Evolutionary conservation across 2,329 filamentous ascomycete species (phyloP), one percentile per base, ranked within the genome.

Genomic region (Tympanopsis confertula): DNA sequence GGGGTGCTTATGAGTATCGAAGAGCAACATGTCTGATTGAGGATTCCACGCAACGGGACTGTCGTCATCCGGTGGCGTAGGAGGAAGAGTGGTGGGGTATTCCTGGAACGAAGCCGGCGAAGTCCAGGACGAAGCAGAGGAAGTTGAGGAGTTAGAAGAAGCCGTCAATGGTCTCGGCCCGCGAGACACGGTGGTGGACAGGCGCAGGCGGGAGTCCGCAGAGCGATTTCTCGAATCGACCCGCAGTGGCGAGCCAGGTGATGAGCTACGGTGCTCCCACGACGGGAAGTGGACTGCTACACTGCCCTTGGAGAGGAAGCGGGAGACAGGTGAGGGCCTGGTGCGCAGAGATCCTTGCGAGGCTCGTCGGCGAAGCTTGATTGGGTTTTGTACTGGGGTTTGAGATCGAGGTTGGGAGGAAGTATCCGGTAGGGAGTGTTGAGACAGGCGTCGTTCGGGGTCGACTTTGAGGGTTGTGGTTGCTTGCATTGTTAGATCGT

Each of bases 271-370:
- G 14, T 60, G 54, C 39, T 72, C 62, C 47, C 74, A 72, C 2
- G 68, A 68, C 4, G 69, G 69, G 13, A 74, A 59, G 38, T 69
- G 65, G 29, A 74, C 52, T 22, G 54, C 49, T 4, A 48, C 49
- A 41, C 46, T 58, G 36, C 51, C 52, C 39, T 52, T 58, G 28
- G 57, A 52, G 2, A 59, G 43, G 24, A 58, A 55, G 5, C 55
- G 55, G 32, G 56, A 56, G 20, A 56, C 50, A 7, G 51, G 41
- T 4, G 57, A 57, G 2, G 54, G 52, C 42, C 50, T 53, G 15
- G 54, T 51, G 17, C 52, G 44, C 5, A 58, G 38, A 1, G 55
- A 58, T 18, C 55, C 53, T 46, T 57, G 55, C 2, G 55, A 58
- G 38, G 55, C 55, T 45, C 55, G 52, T 38, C 55, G 54, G 19